Conservation (phyloP, 495 filamentous ascomycete genomes). For the Talaromyces stipitatus region DNA sequence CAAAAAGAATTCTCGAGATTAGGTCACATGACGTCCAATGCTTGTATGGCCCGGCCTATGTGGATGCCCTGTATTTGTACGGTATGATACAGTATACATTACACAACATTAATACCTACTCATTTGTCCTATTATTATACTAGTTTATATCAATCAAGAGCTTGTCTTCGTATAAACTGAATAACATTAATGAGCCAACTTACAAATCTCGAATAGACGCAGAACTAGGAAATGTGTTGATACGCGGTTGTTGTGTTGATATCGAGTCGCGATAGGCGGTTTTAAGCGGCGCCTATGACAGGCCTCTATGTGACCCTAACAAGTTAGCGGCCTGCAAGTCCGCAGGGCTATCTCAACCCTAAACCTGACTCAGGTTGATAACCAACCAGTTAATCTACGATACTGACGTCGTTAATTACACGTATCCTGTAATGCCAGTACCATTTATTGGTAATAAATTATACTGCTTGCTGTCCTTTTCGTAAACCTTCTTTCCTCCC, state of each 20-base stretch:
- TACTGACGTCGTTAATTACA: background rate
- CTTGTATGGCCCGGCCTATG: background rate
- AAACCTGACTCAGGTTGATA: background rate
- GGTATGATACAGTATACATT: background rate
- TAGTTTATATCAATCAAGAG: background rate
- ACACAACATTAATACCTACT: background rate
- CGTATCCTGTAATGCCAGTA: background rate
- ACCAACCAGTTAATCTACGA: background rate
- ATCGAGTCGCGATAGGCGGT: background rate
- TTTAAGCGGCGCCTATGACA: background rate
- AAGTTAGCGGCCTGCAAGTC: background rate
- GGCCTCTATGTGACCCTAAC: background rate
- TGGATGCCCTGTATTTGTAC: background rate
- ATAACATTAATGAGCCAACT: too few relatives aligned
- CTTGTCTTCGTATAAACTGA: background rate
- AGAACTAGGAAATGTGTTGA: too few relatives aligned
- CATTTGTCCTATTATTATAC: background rate
- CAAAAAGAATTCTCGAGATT: background rate
- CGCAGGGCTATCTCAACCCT: background rate
- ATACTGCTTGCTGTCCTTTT: background rate
- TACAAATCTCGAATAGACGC: too few relatives aligned
- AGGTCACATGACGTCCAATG: background rate
- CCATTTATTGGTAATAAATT: background rate
- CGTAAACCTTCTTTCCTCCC: slow-evolving; percentile 7
- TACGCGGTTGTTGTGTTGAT: background rate